These are phyloP conservation scores for Corylus avellana DNA, from an alignment of 306 rosid genomes.

Conservation along the genomic window DNA sequence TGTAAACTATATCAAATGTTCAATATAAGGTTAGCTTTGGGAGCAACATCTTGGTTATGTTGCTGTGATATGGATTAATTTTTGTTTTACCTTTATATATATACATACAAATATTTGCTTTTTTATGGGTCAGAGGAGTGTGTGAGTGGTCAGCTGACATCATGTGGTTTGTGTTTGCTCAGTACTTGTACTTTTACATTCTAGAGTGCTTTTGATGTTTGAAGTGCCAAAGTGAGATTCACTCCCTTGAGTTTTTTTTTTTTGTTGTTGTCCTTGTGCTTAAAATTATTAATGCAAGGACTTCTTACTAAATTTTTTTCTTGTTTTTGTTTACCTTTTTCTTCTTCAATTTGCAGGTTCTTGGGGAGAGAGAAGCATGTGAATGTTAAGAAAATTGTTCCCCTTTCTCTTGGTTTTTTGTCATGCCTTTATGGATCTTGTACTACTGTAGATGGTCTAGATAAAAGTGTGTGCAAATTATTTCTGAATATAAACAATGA, in stretches of 20 bases:
- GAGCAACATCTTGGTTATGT: no score
- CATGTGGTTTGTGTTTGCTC: constrained; percentile 8
- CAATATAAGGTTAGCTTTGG: no score
- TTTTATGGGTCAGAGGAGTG: no score
- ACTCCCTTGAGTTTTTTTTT: neutral
- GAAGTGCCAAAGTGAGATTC: neutral
- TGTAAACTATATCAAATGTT: no score
- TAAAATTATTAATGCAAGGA: neutral
- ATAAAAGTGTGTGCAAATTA: constrained; percentile 55
- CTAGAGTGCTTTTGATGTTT: neutral
- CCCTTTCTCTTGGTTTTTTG: constrained; percentile 76
- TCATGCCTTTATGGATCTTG: constrained; percentile 86
- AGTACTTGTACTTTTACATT: neutral
- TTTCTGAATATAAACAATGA: constrained; percentile 44
- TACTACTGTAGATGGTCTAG: constrained; percentile 37
- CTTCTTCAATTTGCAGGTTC: constrained; percentile 46
- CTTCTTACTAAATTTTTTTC: neutral
- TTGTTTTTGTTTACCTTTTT: constrained; percentile 32
- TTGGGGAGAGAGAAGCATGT: constrained; percentile 49
- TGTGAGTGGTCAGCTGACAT: neutral
- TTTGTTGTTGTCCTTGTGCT: neutral
- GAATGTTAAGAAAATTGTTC: constrained; percentile 59
- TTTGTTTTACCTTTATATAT: no score
- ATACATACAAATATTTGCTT: no score
- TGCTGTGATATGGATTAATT: no score